A percentile compares a stretch with the other conserved stretches of the same genome.
phyloP scores from a whole-genome alignment of 164 flowering plant species.

The Saururus chinensis region DNA sequence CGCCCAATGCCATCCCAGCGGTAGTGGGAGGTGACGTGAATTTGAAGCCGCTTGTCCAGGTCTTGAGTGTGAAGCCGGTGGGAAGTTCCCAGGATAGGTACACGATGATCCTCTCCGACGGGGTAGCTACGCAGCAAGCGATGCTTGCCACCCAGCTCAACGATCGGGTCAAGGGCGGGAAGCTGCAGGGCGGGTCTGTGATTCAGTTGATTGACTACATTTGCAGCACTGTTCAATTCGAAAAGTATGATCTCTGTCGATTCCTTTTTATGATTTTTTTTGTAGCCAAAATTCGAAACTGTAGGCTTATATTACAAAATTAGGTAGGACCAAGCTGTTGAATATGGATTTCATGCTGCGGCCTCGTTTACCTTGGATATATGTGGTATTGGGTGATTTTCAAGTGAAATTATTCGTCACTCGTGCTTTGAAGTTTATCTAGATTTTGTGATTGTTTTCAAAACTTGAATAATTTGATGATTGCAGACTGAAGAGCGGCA shows the following conservation, averaged over 20 bases:
- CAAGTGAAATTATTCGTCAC: too few species aligned
- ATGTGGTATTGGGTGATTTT: too few species aligned
- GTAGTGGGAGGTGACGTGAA: slow-evolving; percentile 68
- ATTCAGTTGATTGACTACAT: slow-evolving; percentile 86
- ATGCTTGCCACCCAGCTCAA: slow-evolving; percentile 92
- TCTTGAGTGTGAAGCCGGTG: slow-evolving; percentile 56
- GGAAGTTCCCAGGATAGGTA: slow-evolving; percentile 58
- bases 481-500: too few species aligned
- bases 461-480: too few species aligned
- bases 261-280: not conserved
- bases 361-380: too few species aligned
- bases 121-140: slow-evolving; percentile 58
- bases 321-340: too few species aligned
- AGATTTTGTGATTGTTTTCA: too few species aligned
- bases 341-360: too few species aligned
- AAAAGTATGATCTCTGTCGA: slow-evolving; percentile 36
- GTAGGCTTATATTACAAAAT: too few species aligned
- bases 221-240: slow-evolving; percentile 61
- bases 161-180: slow-evolving; percentile 47
- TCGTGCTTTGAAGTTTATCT: too few species aligned
- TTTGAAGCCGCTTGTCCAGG: slow-evolving; percentile 81
- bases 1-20: slow-evolving; percentile 63
- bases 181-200: slow-evolving; percentile 60
- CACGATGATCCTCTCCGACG: slow-evolving; percentile 66
- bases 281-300: too few species aligned